Base-by-base conservation (phyloP, 78 protist genomes). In the Dictyostelium purpureum region DNA sequence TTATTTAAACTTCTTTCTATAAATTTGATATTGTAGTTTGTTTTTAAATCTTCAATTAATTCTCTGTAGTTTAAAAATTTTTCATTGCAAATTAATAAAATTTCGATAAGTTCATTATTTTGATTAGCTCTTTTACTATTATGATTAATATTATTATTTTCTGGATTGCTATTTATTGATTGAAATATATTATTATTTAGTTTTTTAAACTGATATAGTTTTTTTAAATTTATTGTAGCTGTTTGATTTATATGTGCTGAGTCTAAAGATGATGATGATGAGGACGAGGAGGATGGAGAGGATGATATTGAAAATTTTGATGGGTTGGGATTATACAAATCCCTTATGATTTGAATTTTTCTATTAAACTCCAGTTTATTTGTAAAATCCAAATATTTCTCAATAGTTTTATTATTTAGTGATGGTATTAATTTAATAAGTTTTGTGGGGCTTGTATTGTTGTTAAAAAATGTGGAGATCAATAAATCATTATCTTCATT, bases 61-160 rank as follows among this genome's bases (percentile, higher is more conserved):
- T 67, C 18, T 35, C 57, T 19, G 21, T 70, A 16, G 26, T 69
- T 37, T 33, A 82, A 65, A 37, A 82, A 40, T 11, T 1, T 21
- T 52, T 82, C 90, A 56, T 71, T 71, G n/a, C 49, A 77, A 12
- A 82, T 18, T 16, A 82, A 49, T 38, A 21, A 26, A 19, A 82
- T 51, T 11, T 31, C 33, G 21, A 31, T n/a, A n/a, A n/a, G n/a
- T n/a, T n/a, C 5, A 19, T 10, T 33, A 21, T 79, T 45, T 38
- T 26, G 12, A 9, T 26, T 12, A 47, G 16, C 6, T 5, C 66
- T 65, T 14, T 9, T 33, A 7, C 37, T 1, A 57, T 56, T 33
- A 5, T 7, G n/a, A 47, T 47, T 47, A 47, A 10, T 16, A 47
- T 47, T 47, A 47, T 47, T 16, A 47, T 47, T 47, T 47, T 1